Conservation (phyloP, 148 eudicot genomes). For the Rhododendron ferrugineum region DNA sequence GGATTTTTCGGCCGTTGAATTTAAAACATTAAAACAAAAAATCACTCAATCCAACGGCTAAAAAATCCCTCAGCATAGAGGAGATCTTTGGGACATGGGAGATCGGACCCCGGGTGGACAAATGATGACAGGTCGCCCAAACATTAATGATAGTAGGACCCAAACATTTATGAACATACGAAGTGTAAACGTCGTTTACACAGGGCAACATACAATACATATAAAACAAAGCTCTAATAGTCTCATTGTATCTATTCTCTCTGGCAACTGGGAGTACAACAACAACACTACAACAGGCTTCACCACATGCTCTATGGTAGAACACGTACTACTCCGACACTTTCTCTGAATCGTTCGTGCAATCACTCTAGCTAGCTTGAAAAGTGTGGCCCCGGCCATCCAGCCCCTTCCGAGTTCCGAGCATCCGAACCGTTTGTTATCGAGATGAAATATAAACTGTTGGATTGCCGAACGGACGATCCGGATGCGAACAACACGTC, state of each 20-base stretch:
- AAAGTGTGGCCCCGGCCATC: no score
- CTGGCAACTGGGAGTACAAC: no score
- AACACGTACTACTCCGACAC: not conserved
- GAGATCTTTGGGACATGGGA: no score
- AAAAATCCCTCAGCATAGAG: no score
- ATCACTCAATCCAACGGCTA: no score
- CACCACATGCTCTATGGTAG: not conserved
- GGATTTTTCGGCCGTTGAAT: no score
- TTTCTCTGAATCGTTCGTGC: not conserved
- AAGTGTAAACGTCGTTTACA: not conserved
- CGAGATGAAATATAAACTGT: no score
- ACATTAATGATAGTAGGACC: not conserved
- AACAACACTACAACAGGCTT: not conserved
- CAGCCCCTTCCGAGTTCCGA: no score
- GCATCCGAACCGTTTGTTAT: no score
- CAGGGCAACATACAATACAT: not conserved
- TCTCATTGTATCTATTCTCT: not conserved
- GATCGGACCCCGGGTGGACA: not conserved
- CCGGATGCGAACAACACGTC: no score
- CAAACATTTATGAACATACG: not conserved
- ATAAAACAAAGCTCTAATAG: not conserved
- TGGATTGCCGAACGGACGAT: no score
- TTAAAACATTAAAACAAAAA: no score
- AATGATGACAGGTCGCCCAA: not conserved
- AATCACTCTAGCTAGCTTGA: not conserved